Percentiles rank a stretch among this genome's conserved stretches.
phyloP scores from a whole-genome alignment of 1,139 yeast genomes.

The Geotrichum fermentans region DNA sequence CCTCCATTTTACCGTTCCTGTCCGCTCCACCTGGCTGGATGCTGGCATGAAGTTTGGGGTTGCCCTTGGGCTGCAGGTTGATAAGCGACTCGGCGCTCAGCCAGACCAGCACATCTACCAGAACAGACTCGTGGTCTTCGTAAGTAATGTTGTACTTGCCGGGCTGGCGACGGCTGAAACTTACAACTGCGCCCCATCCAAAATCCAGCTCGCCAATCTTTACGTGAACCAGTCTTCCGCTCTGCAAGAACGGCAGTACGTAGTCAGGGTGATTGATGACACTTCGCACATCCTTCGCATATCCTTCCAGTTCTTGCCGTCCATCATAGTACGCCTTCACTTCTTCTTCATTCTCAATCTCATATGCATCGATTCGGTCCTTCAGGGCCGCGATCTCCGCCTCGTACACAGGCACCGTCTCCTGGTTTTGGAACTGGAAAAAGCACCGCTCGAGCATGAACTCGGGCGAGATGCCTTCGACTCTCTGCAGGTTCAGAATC shows the following conservation, averaged over 20 bases:
- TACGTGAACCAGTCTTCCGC: slow-evolving; percentile 79
- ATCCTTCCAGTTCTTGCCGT: slow-evolving; percentile 61
- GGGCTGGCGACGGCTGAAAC: slow-evolving; percentile 55
- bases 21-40: slow-evolving; percentile 80
- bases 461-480: slow-evolving; percentile 97
- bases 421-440: slow-evolving; percentile 89
- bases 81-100: slow-evolving; percentile 67
- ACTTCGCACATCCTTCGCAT: slow-evolving; percentile 72
- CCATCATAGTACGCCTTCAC: slow-evolving; percentile 81
- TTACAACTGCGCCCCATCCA: slow-evolving; percentile 89
- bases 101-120: slow-evolving; percentile 68
- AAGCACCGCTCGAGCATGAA: slow-evolving; percentile 93
- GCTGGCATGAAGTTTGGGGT: slow-evolving; percentile 78
- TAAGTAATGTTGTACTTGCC: slow-evolving; percentile 31
- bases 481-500: slow-evolving; percentile 93
- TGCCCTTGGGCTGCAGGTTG: slow-evolving; percentile 40
- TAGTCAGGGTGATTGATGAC: slow-evolving; percentile 93
- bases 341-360: slow-evolving; percentile 66
- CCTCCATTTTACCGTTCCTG: slow-evolving; percentile 60
- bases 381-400: slow-evolving; percentile 53
- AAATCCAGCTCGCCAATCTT: slow-evolving; percentile 56
- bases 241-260: slow-evolving; percentile 73
- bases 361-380: slow-evolving; percentile 45
- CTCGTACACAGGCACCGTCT: slow-evolving; percentile 82
- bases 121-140: slow-evolving; percentile 79